Evolutionary conservation across 306 rosid genomes (phyloP), one percentile per base, ranked within the genome.

Genomic region (Canavalia gladiata): DNA sequence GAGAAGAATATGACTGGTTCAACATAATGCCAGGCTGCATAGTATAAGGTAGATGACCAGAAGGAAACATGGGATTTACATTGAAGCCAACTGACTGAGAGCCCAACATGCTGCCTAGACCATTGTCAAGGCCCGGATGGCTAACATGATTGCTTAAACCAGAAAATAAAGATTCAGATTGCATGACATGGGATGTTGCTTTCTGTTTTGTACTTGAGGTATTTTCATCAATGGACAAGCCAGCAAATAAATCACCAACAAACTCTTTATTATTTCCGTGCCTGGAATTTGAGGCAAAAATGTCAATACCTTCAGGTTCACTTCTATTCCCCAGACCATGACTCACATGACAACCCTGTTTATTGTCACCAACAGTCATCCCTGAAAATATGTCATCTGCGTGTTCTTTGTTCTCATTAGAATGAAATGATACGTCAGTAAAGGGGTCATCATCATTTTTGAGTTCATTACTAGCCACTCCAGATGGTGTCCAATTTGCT

Each of bases 341-440:
- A 70, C 78, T 74, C 74, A 72, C 86, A 37, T 66, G 82, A 75
- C 66, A 86, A 66, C n/a, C 18, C 35, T 7, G 12, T 8, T 42
- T 66, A 42, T 66, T 4, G 12, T 66, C 31, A 18, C 8, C 52
- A 42, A 42, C 72, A 8, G 72, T 66, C 72, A 66, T 83, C 83
- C 92, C 94, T 82, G 91, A 89, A 77, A 93, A 93, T 52, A 93
- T 68, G 79, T 89, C 96, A 86, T 86, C 88, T n/a, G 77, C 77
- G 33, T 77, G 83, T 66, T 84, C 91, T 84, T 68, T 84, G 66
- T 74, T 82, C 34, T 86, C 96, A 74, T 62, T 77, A 56, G 86
- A 54, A 76, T 89, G 94, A 77, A 93, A 93, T 5, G 87, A 88
- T 34, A 93, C 96, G 86, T 91, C 97, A 8, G 92, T 88, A 58